A percentile compares a stretch with the other conserved stretches of the same genome.
These are phyloP conservation scores for Vaccinium corymbosum DNA, from an alignment of 148 eudicot species.

Conservation along the genomic window DNA sequence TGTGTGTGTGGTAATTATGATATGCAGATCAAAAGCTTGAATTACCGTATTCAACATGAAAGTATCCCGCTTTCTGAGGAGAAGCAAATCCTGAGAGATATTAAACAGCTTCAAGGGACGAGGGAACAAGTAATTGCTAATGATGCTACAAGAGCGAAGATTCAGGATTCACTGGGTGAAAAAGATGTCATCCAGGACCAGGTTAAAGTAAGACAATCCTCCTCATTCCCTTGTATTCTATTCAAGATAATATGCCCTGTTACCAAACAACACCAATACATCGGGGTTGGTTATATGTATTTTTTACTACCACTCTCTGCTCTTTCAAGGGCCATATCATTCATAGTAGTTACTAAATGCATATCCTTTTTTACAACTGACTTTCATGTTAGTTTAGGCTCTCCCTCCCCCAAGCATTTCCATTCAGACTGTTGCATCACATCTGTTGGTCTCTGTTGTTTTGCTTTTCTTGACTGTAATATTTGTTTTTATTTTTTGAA, in stretches of 20 bases:
- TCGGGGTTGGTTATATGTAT: background rate
- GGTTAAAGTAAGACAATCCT: conserved; percentile 61
- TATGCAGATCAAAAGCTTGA: conserved; percentile 57
- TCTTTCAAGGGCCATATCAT: background rate
- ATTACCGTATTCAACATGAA: conserved; percentile 77
- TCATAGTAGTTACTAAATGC: background rate
- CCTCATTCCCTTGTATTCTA: background rate
- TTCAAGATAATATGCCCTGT: background rate
- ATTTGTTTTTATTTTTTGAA: conserved; percentile 2
- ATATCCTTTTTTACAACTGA: background rate
- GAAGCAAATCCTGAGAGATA: conserved; percentile 69
- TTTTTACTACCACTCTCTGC: background rate
- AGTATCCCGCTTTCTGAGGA: conserved; percentile 67
- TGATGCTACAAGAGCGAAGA: conserved; percentile 63
- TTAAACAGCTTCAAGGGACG: conserved; percentile 67
- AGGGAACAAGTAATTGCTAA: conserved; percentile 71
- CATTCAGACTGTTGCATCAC: background rate
- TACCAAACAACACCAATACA: background rate
- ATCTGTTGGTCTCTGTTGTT: background rate
- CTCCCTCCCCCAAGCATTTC: background rate
- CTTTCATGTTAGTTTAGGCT: background rate
- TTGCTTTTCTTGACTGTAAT: background rate
- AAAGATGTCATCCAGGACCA: conserved; percentile 73
- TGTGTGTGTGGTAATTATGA: background rate
- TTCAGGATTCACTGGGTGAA: conserved; percentile 70